Conservation (phyloP, 768 basidiomycete genomes). For the Serendipita indica region DNA sequence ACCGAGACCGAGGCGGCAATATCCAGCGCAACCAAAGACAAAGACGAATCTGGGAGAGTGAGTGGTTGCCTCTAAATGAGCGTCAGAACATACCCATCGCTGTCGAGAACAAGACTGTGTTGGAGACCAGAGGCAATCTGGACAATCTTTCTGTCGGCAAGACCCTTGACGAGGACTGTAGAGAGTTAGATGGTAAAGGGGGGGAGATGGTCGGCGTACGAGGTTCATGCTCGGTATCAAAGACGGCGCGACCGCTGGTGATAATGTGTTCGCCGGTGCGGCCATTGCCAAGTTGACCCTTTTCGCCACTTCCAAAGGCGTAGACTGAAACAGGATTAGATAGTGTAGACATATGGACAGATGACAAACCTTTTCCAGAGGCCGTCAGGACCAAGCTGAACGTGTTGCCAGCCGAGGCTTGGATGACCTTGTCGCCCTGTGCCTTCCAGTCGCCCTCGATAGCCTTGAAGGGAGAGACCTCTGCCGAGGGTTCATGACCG, state of each 20-base stretch:
- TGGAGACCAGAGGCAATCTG: slow-evolving; percentile 79
- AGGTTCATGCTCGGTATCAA: slow-evolving; percentile 59
- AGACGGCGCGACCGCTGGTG: slow-evolving; percentile 70
- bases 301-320: slow-evolving; percentile 80
- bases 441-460: slow-evolving; percentile 42
- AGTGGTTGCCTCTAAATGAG: background rate
- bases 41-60: slow-evolving; percentile 43
- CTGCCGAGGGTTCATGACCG: slow-evolving; percentile 47
- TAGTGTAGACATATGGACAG: background rate
- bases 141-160: slow-evolving; percentile 63
- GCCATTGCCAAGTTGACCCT: slow-evolving; percentile 88
- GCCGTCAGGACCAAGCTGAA: slow-evolving; percentile 76
- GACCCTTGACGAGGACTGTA: slow-evolving; percentile 56
- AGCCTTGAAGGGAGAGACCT: slow-evolving; percentile 49
- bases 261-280: slow-evolving; percentile 84
- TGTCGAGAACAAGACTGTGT: slow-evolving; percentile 70
- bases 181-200: slow-evolving; percentile 14
- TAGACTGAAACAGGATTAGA: slow-evolving; percentile 40
- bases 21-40: slow-evolving; percentile 82
- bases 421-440: slow-evolving; percentile 44
- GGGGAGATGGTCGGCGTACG: slow-evolving; percentile 27
- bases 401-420: slow-evolving; percentile 66
- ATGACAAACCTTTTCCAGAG: slow-evolving; percentile 53
- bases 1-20: slow-evolving; percentile 75
- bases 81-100: slow-evolving; percentile 40